A percentile compares a stretch with the other conserved stretches of the same genome.
Evolutionary conservation across 164 flowering plant species (phyloP).

Genomic region (Magnolia kwangsiensis): DNA sequence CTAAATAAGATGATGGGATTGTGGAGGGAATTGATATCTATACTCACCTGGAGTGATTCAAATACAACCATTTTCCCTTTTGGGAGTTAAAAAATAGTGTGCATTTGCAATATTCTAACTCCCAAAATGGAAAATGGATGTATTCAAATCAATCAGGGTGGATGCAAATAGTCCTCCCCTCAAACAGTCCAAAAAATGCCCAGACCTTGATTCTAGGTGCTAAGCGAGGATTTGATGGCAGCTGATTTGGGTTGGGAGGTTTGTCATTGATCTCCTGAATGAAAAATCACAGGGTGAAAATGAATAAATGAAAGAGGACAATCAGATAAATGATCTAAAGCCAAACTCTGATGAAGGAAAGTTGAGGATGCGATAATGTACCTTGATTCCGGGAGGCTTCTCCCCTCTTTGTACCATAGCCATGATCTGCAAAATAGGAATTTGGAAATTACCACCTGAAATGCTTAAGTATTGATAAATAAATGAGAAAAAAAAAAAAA

Average conservation of each 20-base stretch:
- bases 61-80: not conserved
- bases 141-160: not conserved
- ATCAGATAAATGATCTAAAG: not conserved
- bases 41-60: not conserved
- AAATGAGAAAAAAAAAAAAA: not conserved
- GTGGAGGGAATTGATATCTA: not conserved
- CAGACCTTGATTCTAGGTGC: slow-evolving; percentile 73
- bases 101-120: not conserved
- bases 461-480: not conserved
- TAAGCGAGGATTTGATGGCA: slow-evolving; percentile 67
- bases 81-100: not conserved
- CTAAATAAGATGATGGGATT: not conserved
- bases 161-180: not conserved
- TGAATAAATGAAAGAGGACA: not conserved
- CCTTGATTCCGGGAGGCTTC: slow-evolving; percentile 71
- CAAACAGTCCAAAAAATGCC: not conserved
- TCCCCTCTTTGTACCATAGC: slow-evolving; percentile 91
- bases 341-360: not conserved
- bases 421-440: slow-evolving; percentile 61
- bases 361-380: slow-evolving; percentile 7
- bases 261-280: slow-evolving; percentile 81
- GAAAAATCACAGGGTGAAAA: slow-evolving; percentile 8
- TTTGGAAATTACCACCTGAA: slow-evolving; percentile 2
- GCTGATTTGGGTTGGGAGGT: slow-evolving; percentile 94
- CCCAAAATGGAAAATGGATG: not conserved